Base-by-base conservation (phyloP, 2,329 filamentous ascomycete species). In the Penicillium brevicompactum region DNA sequence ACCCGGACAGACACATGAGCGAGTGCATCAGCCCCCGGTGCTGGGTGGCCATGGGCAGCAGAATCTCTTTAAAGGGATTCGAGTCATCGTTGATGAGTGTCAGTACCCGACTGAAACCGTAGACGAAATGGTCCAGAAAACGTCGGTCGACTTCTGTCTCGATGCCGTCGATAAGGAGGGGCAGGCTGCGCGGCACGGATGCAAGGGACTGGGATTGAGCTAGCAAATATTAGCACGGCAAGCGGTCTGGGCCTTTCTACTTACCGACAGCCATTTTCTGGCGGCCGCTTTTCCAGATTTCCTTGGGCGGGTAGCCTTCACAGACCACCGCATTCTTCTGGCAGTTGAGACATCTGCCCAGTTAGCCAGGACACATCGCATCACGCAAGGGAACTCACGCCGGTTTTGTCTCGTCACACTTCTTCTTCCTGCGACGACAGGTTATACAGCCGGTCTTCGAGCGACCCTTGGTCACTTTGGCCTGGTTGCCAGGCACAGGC, bases 301-400 rank as follows among this genome's bases (percentile, higher is more conserved):
- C 88, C 70, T 91, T 91, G 58, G 91, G 88, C 48, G 90, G 90
- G 69, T 96, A 96, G 11, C 92, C 92, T 74, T 96, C 91, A 70
- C 92, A 96, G 11, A 92, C 85, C 11, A 96, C 90, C 8, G 91
- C 91, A 71, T 96, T 96, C 80, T 96, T 96, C 75, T 94, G 88
- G 69, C 92, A 96, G 67, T 95, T 95, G 73, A 91, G 82, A 53
- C 60, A 71, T 34, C 70, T 72, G 47, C 37, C 48, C 45, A 40
- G 38, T 50, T 42, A 59, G 55, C 49, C 18, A 18, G 18, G 38
- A 59, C 21, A 24, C 34, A 27, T 43, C 34, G 16, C 16, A 34
- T 47, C 32, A 40, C 14, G 40, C n/a, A 37, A 27, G n/a, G 43
- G 5, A 37, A 65, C 58, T 46, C 77, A 68, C 75, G 74, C 53